These are phyloP conservation scores for Apiospora hydei DNA, from an alignment of 2,329 filamentous ascomycete genomes.

Conservation along the genomic window DNA sequence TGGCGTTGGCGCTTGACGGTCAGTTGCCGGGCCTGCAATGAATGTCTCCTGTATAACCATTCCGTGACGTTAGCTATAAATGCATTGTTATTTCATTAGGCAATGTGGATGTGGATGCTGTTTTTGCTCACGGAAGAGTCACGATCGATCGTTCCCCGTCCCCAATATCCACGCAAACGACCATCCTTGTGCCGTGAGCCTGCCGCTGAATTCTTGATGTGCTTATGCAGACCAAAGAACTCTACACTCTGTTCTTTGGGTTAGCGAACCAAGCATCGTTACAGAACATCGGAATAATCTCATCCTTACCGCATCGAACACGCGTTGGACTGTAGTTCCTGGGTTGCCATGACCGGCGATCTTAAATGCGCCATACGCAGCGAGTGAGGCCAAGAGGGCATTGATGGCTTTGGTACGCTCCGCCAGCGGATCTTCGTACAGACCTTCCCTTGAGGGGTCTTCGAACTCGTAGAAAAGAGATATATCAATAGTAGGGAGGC, in stretches of 20 bases:
- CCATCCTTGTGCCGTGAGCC: not conserved
- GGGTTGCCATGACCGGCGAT: not conserved
- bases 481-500: not conserved
- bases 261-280: not conserved
- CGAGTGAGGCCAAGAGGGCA: not conserved
- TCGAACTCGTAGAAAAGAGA: constrained; percentile 4
- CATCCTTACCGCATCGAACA: not conserved
- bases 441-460: not conserved
- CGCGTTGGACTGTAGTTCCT: not conserved
- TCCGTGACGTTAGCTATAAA: not conserved
- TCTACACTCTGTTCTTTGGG: not conserved
- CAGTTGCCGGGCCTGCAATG: not conserved
- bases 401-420: not conserved
- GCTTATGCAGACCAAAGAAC: not conserved
- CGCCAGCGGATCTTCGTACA: not conserved
- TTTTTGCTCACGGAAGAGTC: not conserved
- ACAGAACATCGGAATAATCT: not conserved
- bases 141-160: not conserved
- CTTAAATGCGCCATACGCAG: not conserved
- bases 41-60: not conserved
- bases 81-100: not conserved
- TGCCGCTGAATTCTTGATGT: constrained; percentile 8
- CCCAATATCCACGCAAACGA: not conserved
- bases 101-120: not conserved
- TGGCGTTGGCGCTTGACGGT: not conserved